Percentiles rank a stretch among this genome's conserved stretches.
Conservation (phyloP, 2,329 filamentous ascomycete species). For the Fusarium piperis region DNA sequence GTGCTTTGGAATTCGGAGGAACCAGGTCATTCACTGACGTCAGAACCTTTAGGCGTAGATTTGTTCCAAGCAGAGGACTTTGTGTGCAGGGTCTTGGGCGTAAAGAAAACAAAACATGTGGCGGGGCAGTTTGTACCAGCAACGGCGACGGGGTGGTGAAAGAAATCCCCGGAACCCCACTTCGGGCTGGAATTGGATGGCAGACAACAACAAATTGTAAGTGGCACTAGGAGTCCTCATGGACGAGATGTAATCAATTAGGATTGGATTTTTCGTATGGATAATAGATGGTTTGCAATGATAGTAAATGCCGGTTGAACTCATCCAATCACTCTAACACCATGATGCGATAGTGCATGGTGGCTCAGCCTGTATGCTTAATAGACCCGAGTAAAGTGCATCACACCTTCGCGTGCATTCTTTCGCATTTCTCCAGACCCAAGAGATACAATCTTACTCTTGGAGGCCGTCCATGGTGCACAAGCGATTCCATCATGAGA, state of each 20-base stretch:
- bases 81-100: constrained; percentile 3
- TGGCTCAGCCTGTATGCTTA: not conserved
- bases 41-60: not conserved
- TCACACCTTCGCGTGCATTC: not conserved
- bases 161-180: constrained; percentile 30
- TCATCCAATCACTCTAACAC: not conserved
- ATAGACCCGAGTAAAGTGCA: not conserved
- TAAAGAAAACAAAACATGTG: constrained; percentile 38
- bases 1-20: not conserved
- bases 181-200: constrained; percentile 1
- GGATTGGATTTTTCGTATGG: not conserved
- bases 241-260: not conserved
- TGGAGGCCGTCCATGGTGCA: not conserved
- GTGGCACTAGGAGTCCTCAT: not conserved
- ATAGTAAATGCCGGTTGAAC: not conserved
- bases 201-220: not conserved
- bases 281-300: not conserved
- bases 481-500: not conserved
- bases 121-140: constrained; percentile 33
- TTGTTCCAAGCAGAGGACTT: not conserved
- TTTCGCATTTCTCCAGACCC: not conserved
- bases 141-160: constrained; percentile 14
- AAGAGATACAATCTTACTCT: not conserved
- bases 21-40: not conserved
- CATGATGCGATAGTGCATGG: not conserved